Percentiles rank a stretch among this genome's conserved stretches.
Conservation (phyloP, 495 filamentous ascomycete species). For the Coniosporium apollinis region DNA sequence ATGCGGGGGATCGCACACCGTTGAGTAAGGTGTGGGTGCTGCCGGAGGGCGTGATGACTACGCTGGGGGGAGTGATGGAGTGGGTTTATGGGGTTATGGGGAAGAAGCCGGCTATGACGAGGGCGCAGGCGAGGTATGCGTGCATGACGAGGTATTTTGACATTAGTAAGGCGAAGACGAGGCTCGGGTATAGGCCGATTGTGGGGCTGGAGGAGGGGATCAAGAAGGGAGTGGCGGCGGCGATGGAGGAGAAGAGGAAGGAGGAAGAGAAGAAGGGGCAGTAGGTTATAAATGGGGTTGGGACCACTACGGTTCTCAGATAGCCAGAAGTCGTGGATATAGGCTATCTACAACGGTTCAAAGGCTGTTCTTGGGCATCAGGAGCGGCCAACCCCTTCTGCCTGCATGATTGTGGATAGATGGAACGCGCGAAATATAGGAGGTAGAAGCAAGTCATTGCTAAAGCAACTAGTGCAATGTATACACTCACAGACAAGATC, state of each 20-base stretch:
- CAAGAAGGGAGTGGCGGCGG: constrained; percentile 47
- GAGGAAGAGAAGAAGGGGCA: constrained; percentile 29
- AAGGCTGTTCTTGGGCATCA: no score
- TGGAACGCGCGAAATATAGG: no score
- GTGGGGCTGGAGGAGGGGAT: constrained; percentile 63
- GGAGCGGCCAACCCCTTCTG: no score
- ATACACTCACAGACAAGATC: no score
- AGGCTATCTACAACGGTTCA: no score
- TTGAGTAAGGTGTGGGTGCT: constrained; percentile 46
- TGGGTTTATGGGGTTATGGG: constrained; percentile 41
- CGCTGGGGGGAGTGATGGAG: constrained; percentile 55
- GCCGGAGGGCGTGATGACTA: constrained; percentile 41
- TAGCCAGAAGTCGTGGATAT: no score
- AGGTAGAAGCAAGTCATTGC: no score
- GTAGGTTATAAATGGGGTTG: no score
- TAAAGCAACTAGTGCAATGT: no score
- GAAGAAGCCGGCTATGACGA: constrained; percentile 60
- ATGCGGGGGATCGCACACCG: constrained; percentile 20
- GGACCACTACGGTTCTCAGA: no score
- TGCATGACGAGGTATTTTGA: constrained; percentile 79
- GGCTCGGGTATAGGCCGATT: constrained; percentile 60
- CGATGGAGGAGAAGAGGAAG: constrained; percentile 33
- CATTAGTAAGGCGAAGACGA: constrained; percentile 64
- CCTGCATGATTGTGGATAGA: no score
- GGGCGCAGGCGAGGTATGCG: constrained; percentile 54